Conservation (phyloP, 768 basidiomycete species). For the Amanita fuliginea region DNA sequence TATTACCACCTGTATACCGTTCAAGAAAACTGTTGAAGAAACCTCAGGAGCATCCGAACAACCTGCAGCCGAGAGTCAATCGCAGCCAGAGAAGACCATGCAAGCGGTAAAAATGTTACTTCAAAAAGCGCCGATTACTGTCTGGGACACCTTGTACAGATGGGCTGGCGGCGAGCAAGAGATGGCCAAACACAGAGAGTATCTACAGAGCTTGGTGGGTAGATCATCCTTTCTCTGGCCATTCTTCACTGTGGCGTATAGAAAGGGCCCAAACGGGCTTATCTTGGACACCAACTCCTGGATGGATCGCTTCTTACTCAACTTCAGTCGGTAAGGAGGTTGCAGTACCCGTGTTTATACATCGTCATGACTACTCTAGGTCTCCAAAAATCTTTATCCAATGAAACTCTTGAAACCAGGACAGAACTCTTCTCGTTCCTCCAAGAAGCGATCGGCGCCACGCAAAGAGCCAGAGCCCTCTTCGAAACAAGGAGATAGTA, state of each 20-base stretch:
- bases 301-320: conserved; percentile 46
- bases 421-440: conserved; percentile 17
- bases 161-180: conserved; percentile 54
- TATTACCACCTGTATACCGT: conserved; percentile 35
- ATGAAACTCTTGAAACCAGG: conserved; percentile 53
- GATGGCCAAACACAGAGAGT: conserved; percentile 35
- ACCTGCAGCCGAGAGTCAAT: conserved; percentile 6
- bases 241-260: conserved; percentile 11
- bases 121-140: conserved; percentile 29
- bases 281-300: conserved; percentile 45
- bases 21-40: conserved; percentile 16
- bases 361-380: conserved; percentile 20
- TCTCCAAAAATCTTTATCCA: conserved; percentile 32
- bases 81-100: conserved; percentile 10
- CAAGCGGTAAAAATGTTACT: conserved; percentile 37
- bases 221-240: neutral
- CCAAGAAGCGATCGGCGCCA: conserved; percentile 15
- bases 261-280: conserved; percentile 35
- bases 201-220: conserved; percentile 37
- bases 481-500: neutral
- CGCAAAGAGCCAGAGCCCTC: conserved; percentile 15
- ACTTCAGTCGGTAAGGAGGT: conserved; percentile 40
- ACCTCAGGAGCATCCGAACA: conserved; percentile 6
- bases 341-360: neutral
- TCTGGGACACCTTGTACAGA: conserved; percentile 48